Base-by-base conservation (phyloP, 192 early-diverging fungal genomes). In the Rhizophagus sp. region DNA sequence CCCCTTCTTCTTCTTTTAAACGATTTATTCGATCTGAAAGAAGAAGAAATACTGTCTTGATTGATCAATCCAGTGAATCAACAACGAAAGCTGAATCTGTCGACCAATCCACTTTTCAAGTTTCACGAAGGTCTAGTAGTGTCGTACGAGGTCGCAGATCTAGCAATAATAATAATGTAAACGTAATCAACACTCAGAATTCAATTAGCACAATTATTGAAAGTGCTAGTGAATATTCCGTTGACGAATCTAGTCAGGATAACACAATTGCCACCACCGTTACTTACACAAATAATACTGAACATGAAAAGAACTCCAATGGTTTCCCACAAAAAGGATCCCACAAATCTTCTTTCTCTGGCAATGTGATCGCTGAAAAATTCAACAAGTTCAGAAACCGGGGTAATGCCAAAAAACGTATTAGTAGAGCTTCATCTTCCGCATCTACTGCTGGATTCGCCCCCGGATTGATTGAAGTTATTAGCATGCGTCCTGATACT, bases 161-260 rank as follows among this genome's bases (percentile, higher is more conserved):
- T 25, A 70, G 36, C 25, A 41, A 70, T 70, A 4, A 69, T 70
- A 22, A 41, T 70, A 13, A 44, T 70, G 36, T 36, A 24, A 22
- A 70, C 36, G 22, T 22, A 4, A n/a, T 47, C 19, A 70, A 70
- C 5, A n/a, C n/a, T 70, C 30, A 41, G 0, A 41, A 39, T 70
- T 41, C 33, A 13, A 70, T 70, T 70, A 70, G 36, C 41, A 70
- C 68, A n/a, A 70, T 70, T 70, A 70, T 10, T 41, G 68, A 70
- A 10, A 41, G 33, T 41, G 33, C 30, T 41, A 39, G 36, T 70
- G 68, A 70, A 22, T 33, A 44, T 39, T 24, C 33, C 36, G 36
- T 12, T 2, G 64, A 70, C 22, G 19, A 70, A 9, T 8, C 19
- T 8, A 41, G 36, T 12, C 9, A 33, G 13, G 36, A 41, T n/a